Base-by-base conservation (phyloP, 2,329 filamentous ascomycete genomes). In the Harringtonia aguacate region DNA sequence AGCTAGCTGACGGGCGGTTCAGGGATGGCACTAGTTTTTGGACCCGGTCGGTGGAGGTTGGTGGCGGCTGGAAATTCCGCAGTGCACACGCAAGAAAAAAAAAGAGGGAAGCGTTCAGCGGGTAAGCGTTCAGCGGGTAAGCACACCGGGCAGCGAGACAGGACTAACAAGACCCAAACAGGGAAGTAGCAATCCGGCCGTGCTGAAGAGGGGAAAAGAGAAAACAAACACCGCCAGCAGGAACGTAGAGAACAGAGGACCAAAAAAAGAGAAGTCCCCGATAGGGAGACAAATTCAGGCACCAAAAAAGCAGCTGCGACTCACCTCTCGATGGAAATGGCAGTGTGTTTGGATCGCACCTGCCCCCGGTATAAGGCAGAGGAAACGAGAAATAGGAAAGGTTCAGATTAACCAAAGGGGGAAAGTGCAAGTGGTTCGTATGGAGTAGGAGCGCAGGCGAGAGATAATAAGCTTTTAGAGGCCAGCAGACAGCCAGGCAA, bases 21-120 rank as follows among this genome's bases (percentile, higher is more conserved):
- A 22, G 27, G 22, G 36, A 39, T 43, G 33, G 39, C 39, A 37
- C n/a, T 35, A 43, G 22, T 37, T 44, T 45, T 40, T n/a, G 30
- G 36, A 28, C 35, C 35, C 33, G 35, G 45, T 43, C 39, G 31
- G 48, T 43, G 46, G 47, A 47, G 46, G 49, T 48, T 43, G 47
- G 47, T 51, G 45, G 47, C 45, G 49, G 49, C 47, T 44, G 44
- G 49, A 36, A 38, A 46, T 45, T 45, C 43, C 43, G 43, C 37
- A 45, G 37, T 27, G 30, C 30, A 14, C 30, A 31, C 30, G 5
- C 15, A 14, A 7, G 28, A 13, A 13, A 13, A 8, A 29, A 8
- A 36, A 31, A 42, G 40, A 10, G 31, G 36, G 24, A 30, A 27
- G 28, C 8, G 31, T 42, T 30, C 31, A 42, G 44, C 34, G 38